These are phyloP conservation scores for Claviceps paspali DNA, from an alignment of 2,329 filamentous ascomycete genomes.

Conservation along the genomic window DNA sequence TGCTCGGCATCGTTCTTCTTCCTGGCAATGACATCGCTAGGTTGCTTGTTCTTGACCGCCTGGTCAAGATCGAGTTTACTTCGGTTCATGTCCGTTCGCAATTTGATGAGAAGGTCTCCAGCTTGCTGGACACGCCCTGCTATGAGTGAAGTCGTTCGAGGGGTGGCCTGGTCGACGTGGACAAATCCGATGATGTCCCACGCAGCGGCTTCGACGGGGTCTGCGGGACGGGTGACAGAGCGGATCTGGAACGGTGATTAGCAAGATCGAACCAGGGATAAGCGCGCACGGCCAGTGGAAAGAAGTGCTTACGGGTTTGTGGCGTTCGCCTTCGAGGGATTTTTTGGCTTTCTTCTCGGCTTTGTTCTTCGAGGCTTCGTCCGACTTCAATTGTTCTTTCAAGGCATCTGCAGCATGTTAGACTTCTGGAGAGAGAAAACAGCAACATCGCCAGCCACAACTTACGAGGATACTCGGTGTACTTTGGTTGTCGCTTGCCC, in stretches of 20 bases:
- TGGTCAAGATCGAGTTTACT: constrained; percentile 30
- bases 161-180: constrained; percentile 26
- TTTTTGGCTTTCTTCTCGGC: constrained; percentile 30
- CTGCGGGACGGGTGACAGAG: constrained; percentile 26
- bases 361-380: constrained; percentile 30
- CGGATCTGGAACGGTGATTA: constrained; percentile 18
- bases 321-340: constrained; percentile 23
- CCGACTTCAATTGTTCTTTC: constrained; percentile 30
- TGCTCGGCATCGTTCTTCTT: constrained; percentile 26
- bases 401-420: constrained; percentile 19
- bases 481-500: constrained; percentile 29
- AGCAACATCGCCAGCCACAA: background rate
- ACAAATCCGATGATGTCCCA: constrained; percentile 40
- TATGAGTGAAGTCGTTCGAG: constrained; percentile 23
- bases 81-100: constrained; percentile 32
- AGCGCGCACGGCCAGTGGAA: background rate
- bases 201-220: constrained; percentile 30
- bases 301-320: constrained; percentile 21
- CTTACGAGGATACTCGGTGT: constrained; percentile 29
- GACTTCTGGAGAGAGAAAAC: background rate
- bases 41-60: constrained; percentile 25
- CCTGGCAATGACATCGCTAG: constrained; percentile 19
- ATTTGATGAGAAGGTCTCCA: constrained; percentile 32
- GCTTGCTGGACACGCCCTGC: constrained; percentile 35
- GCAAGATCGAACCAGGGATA: background rate